Conservation (phyloP, 1,284 basidiomycete genomes). For the Boletus calvinii region DNA sequence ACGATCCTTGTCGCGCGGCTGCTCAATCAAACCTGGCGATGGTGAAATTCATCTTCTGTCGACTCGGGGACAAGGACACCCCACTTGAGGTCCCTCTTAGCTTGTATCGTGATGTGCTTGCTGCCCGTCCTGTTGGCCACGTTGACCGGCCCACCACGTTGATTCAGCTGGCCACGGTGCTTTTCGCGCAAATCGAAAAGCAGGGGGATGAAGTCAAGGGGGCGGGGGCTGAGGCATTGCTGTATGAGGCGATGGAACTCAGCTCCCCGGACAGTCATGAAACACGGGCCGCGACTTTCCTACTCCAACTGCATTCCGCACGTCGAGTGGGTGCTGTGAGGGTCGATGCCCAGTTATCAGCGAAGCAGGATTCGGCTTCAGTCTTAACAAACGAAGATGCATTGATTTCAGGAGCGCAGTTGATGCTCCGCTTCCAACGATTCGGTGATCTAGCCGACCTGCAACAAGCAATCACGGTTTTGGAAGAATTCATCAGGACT, state of each 20-base stretch:
- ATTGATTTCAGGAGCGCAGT: neutral
- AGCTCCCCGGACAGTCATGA: neutral
- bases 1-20: neutral
- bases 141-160: neutral
- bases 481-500: neutral
- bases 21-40: neutral
- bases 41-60: neutral
- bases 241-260: neutral
- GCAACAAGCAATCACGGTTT: neutral
- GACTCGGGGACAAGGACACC: no score
- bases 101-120: neutral
- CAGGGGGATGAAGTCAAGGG: neutral
- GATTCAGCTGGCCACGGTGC: neutral
- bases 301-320: neutral
- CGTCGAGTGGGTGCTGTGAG: neutral
- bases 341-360: neutral
- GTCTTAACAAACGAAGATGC: neutral
- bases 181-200: neutral
- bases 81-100: neutral
- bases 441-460: neutral
- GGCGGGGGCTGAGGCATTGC: neutral
- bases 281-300: neutral
- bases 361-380: neutral
- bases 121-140: neutral
- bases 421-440: neutral